phyloP scores from a whole-genome alignment of 140 eudicot species.

The Cichorium intybus region DNA sequence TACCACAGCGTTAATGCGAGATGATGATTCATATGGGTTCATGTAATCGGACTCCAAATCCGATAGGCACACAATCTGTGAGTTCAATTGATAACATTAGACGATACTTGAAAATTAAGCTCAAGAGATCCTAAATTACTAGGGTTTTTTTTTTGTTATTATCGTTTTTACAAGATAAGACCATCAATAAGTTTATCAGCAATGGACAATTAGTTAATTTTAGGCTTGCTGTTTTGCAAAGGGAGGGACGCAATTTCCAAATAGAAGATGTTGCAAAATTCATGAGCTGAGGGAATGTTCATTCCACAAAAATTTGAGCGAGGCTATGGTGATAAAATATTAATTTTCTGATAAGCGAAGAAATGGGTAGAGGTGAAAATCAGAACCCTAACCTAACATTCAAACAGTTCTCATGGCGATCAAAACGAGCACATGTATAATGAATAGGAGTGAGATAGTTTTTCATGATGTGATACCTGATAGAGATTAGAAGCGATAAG shows the following conservation, averaged over 20 bases:
- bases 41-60: slow-evolving; percentile 85
- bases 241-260: too few relatives aligned
- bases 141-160: too few relatives aligned
- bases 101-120: neutral
- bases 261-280: too few relatives aligned
- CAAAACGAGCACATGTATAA: neutral
- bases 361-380: neutral
- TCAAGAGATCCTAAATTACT: neutral
- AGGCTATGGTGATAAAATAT: neutral
- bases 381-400: slow-evolving; percentile 13
- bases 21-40: slow-evolving; percentile 84
- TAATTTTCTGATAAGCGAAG: neutral
- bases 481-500: slow-evolving; percentile 30
- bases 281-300: too few relatives aligned
- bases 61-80: slow-evolving; percentile 69
- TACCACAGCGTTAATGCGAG: slow-evolving; percentile 67
- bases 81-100: slow-evolving; percentile 9
- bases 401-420: slow-evolving; percentile 6
- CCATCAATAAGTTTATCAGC: too few relatives aligned
- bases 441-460: neutral
- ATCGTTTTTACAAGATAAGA: too few relatives aligned
- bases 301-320: neutral
- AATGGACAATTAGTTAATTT: too few relatives aligned
- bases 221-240: too few relatives aligned
- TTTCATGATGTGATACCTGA: slow-evolving; percentile 25